Evolutionary conservation across 78 protist species (phyloP), one percentile per base, ranked within the genome.

Genomic region (Isochrysis galbana): DNA sequence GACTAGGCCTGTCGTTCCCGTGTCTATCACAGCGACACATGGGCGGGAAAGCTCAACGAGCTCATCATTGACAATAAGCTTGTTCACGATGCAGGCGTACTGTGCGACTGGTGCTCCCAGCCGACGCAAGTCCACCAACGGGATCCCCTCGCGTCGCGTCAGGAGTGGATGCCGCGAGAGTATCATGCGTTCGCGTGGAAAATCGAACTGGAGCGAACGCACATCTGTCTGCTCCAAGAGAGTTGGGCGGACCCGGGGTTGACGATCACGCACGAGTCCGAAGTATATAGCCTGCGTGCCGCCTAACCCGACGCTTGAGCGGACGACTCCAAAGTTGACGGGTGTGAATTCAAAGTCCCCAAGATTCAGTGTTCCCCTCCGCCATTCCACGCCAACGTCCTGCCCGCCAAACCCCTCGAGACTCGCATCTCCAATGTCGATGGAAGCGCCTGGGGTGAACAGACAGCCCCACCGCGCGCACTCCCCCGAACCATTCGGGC

Each of bases 321-420:
- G 29, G 80, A 70, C 80, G n/a, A 70, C 80, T 34, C 80, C 80
- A 70, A 70, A 70, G 80, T 70, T 70, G 80, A 70, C 36, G n/a
- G 80, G 80, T 21, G 34, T 4, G 80, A 70, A 70, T 36, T 3
- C 4, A 5, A 61, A 23, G 72, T 61, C 72, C 36, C 32, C 77
- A 2, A 67, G 14, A 14, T 51, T 14, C 29, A 51, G 61, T 14
- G 29, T 1, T 5, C 86, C 86, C 0, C 86, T 44, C 29, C 86
- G 86, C 86, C 86, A 77, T 46, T 11, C 47, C n/a, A 77, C 86
- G 34, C n/a, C 47, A 11, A 39, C 47, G 22, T 77, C 47, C 47
- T 41, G 47, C 29, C 86, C 86, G 29, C 34, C 86, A 10, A 23
- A 77, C 25, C 29, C 11, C 46, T 77, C 86, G 17, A 0, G 0